Percentiles rank a stretch among this genome's conserved stretches.
phyloP scores from a whole-genome alignment of 768 basidiomycete species.

The Bullera alba region DNA sequence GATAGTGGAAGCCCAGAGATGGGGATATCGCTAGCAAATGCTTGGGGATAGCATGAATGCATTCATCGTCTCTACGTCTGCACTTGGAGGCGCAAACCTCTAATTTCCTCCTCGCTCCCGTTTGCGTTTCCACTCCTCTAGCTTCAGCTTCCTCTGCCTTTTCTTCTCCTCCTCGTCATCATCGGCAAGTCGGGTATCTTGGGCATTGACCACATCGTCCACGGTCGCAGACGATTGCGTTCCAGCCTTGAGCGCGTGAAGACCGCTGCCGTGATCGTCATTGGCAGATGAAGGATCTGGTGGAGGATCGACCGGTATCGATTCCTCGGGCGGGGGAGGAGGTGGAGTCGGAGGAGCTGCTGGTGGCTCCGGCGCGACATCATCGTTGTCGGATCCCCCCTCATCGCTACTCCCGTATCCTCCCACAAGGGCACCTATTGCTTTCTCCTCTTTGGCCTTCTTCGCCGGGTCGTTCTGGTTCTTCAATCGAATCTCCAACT shows the following conservation, averaged over 20 bases:
- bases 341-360: background rate
- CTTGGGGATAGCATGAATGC: too few relatives aligned
- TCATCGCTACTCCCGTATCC: constrained; percentile 52
- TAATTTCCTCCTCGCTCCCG: background rate
- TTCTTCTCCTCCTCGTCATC: constrained; percentile 47
- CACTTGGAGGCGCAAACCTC: too few relatives aligned
- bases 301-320: too few relatives aligned
- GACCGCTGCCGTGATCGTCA: too few relatives aligned
- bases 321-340: background rate
- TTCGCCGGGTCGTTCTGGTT: constrained; percentile 11
- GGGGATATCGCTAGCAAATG: too few relatives aligned
- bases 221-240: too few relatives aligned
- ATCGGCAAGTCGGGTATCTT: too few relatives aligned
- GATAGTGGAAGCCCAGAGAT: too few relatives aligned
- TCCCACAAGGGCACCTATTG: constrained; percentile 23
- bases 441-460: constrained; percentile 2
- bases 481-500: constrained; percentile 46
- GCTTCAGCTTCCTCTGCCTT: constrained; percentile 1
- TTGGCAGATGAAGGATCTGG: too few relatives aligned
- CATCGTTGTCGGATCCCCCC: constrained; percentile 22
- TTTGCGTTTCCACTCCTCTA: constrained; percentile 6
- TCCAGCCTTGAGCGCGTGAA: too few relatives aligned
- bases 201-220: too few relatives aligned
- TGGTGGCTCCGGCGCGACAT: background rate
- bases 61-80: background rate